These are phyloP conservation scores for Fusarium metavorans DNA, from an alignment of 2,329 filamentous ascomycete species.

Conservation along the genomic window DNA sequence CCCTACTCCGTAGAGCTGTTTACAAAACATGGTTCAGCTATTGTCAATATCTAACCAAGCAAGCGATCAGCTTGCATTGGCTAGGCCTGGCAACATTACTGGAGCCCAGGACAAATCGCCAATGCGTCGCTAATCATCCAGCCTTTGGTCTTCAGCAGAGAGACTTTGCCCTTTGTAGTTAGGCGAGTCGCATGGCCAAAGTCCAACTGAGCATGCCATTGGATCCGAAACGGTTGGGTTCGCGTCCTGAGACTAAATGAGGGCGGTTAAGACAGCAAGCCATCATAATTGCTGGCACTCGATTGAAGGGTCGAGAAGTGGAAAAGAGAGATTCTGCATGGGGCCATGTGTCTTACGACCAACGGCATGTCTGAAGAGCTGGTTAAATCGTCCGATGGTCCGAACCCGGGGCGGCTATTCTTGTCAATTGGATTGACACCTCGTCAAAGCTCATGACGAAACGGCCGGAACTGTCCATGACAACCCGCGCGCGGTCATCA, in stretches of 20 bases:
- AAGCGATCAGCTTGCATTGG: not conserved
- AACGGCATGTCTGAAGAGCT: slow-evolving; percentile 1
- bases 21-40: not conserved
- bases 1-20: not conserved
- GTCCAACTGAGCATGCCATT: not conserved
- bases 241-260: not conserved
- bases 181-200: not conserved
- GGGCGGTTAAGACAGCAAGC: slow-evolving; percentile 5
- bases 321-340: not conserved
- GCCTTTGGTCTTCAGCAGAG: not conserved
- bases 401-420: slow-evolving; percentile 6
- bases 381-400: not conserved
- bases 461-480: not conserved
- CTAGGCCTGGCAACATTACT: not conserved
- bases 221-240: not conserved
- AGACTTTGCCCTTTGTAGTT: not conserved
- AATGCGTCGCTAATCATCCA: not conserved
- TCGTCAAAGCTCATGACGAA: not conserved
- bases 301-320: not conserved
- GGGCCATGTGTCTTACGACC: slow-evolving; percentile 2
- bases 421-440: not conserved
- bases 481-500: not conserved
- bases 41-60: not conserved
- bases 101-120: not conserved
- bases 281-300: not conserved